phyloP scores from a whole-genome alignment of 169 alveolate genomes.

The Plasmodium berghei region DNA sequence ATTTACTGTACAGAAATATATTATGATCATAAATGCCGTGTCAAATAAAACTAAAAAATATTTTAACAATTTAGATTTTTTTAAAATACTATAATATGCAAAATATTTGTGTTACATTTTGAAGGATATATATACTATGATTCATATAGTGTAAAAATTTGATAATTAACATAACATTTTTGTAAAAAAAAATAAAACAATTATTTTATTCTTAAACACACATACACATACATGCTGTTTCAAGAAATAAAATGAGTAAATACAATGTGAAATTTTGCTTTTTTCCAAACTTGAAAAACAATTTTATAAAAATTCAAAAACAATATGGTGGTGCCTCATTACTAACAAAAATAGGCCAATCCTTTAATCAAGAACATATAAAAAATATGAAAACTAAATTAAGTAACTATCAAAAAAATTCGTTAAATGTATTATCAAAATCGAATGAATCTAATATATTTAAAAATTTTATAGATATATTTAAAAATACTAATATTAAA shows the following conservation, averaged over 20 bases:
- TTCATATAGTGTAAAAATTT: too few species aligned
- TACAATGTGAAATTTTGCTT: slow-evolving; percentile 3
- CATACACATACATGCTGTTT: too few species aligned
- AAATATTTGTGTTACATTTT: too few species aligned
- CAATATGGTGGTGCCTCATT: slow-evolving; percentile 63
- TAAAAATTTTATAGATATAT: slow-evolving; percentile 63
- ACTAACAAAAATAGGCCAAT: slow-evolving; percentile 47
- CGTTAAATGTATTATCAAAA: not conserved
- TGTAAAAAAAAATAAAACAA: too few species aligned
- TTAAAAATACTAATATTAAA: slow-evolving; percentile 20
- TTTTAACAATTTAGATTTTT: too few species aligned
- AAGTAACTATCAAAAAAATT: slow-evolving; percentile 3
- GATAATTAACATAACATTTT: too few species aligned
- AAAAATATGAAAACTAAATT: slow-evolving; percentile 52
- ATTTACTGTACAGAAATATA: too few species aligned
- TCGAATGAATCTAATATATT: slow-evolving; percentile 6
- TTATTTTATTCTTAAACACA: too few species aligned
- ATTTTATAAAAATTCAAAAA: slow-evolving; percentile 20
- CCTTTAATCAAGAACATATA: slow-evolving; percentile 58
- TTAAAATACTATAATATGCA: too few species aligned
- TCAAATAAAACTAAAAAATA: too few species aligned
- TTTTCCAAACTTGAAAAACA: slow-evolving; percentile 16
- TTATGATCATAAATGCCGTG: too few species aligned
- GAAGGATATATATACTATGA: too few species aligned
- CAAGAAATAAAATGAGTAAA: not conserved